phyloP scores from a whole-genome alignment of 148 eudicot species.

The Spergularia bocconei region DNA sequence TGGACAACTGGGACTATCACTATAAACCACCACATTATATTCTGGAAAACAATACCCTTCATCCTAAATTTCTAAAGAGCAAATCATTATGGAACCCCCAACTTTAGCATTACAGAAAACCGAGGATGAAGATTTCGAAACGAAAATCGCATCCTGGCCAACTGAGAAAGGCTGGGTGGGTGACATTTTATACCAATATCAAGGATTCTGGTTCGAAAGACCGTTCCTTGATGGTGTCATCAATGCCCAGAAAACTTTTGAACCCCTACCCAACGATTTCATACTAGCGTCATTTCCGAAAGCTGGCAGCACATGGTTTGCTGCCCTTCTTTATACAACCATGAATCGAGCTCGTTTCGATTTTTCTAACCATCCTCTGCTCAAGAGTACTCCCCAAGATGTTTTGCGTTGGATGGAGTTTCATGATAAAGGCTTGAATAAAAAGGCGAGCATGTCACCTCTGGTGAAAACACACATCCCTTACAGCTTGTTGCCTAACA shows the following conservation, averaged over 20 bases:
- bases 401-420: neutral
- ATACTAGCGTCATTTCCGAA: conserved; percentile 26
- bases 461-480: conserved; percentile 1
- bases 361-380: conserved; percentile 3
- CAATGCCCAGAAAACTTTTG: neutral
- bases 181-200: conserved; percentile 5
- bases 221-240: neutral
- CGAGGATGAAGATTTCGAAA: too few relatives aligned
- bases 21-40: too few relatives aligned
- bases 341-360: conserved; percentile 22
- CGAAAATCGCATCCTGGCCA: neutral
- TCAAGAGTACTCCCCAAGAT: neutral
- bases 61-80: too few relatives aligned
- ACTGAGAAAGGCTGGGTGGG: conserved; percentile 1
- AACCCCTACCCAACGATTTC: neutral
- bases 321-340: conserved; percentile 27
- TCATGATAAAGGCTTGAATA: neutral
- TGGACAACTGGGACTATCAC: too few relatives aligned
- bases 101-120: too few relatives aligned
- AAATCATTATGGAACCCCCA: too few relatives aligned
- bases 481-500: neutral
- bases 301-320: conserved; percentile 31
- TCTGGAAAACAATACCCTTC: too few relatives aligned
- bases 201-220: conserved; percentile 17
- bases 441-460: neutral